These are phyloP conservation scores for Colletotrichum cordylinicola DNA, from an alignment of 2,329 filamentous ascomycete species.

Conservation along the genomic window DNA sequence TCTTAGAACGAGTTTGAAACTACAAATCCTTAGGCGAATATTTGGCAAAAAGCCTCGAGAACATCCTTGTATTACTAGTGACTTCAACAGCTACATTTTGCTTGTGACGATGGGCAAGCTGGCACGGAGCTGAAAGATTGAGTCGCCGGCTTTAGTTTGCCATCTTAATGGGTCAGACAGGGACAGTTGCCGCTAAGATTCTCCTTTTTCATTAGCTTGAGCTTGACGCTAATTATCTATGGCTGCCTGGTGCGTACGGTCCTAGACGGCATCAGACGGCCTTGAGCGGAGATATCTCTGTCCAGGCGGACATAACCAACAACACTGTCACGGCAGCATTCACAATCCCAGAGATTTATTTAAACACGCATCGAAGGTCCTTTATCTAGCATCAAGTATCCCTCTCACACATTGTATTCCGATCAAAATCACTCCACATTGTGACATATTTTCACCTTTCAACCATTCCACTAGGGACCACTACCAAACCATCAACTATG, in stretches of 20 bases:
- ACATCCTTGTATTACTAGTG: not conserved
- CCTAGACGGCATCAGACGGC: not conserved
- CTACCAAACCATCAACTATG: not conserved
- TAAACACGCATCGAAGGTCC: not conserved
- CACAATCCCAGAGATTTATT: not conserved
- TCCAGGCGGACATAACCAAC: not conserved
- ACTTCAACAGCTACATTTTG: not conserved
- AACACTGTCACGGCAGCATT: not conserved
- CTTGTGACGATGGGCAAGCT: not conserved
- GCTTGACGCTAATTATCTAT: not conserved
- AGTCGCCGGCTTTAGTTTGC: not conserved
- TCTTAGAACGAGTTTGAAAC: not conserved
- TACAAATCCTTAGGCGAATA: fast-evolving
- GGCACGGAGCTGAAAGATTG: not conserved
- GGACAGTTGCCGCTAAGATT: not conserved
- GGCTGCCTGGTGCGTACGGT: not conserved
- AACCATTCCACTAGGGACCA: not conserved
- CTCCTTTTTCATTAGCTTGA: not conserved
- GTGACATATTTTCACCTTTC: not conserved
- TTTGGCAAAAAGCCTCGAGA: not conserved
- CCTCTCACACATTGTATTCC: not conserved
- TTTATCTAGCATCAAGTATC: not conserved
- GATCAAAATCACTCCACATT: not conserved
- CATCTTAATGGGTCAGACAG: not conserved
- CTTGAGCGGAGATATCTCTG: not conserved